Evolutionary conservation across 495 filamentous ascomycete genomes (phyloP).

Genomic region (Annulohypoxylon moriforme): DNA sequence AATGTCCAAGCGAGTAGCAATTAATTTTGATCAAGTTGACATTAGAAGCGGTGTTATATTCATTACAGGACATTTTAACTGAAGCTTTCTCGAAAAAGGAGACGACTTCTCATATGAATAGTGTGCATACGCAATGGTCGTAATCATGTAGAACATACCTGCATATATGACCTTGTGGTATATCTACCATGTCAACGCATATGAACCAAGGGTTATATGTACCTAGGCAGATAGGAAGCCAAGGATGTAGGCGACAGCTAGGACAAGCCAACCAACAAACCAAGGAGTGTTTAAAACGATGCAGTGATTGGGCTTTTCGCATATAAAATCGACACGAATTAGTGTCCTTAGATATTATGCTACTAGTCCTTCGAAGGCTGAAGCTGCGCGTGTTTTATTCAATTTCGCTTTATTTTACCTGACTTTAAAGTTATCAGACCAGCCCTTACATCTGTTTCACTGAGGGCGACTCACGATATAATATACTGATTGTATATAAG

Average conservation of each 20-base stretch:
- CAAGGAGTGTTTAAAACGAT: not conserved
- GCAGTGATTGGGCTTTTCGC: not conserved
- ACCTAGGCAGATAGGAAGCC: not conserved
- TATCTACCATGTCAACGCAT: not conserved
- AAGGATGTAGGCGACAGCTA: not conserved
- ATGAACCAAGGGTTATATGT: not conserved
- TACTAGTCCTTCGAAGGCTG: not conserved
- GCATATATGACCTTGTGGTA: not conserved
- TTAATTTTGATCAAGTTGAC: not conserved
- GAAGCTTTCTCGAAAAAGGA: not conserved
- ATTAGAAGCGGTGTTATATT: not conserved
- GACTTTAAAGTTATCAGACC: too few species aligned
- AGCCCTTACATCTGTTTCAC: too few species aligned
- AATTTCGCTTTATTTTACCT: too few species aligned
- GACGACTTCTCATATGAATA: not conserved
- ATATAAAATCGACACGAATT: too few species aligned
- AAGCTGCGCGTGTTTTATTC: not conserved
- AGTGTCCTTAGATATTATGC: too few species aligned
- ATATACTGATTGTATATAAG: not conserved
- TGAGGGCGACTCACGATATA: too few species aligned
- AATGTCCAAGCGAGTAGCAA: not conserved
- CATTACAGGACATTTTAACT: not conserved
- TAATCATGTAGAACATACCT: not conserved
- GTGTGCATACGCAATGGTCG: not conserved
- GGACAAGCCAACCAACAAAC: not conserved